Conservation (phyloP, 2,329 filamentous ascomycete genomes). For the Epichloe uncinata region DNA sequence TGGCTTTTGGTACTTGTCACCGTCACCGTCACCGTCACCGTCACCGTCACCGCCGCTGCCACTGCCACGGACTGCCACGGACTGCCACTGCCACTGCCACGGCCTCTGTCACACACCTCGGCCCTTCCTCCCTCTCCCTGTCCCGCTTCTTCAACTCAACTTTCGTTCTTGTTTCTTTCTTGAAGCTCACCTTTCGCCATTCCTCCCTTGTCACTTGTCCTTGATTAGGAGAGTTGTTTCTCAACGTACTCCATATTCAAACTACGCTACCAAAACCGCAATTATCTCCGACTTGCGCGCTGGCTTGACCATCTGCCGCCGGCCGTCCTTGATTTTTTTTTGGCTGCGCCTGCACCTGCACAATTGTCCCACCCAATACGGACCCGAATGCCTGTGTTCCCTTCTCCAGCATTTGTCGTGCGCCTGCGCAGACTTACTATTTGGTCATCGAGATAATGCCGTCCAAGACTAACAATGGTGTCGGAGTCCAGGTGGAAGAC, state of each 20-base stretch:
- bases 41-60: too few species aligned
- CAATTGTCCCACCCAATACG: neutral
- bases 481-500: slow-evolving; percentile 81
- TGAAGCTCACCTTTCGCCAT: neutral
- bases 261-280: neutral
- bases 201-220: neutral
- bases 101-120: neutral
- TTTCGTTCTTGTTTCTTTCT: neutral
- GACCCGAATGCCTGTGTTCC: slow-evolving; percentile 4
- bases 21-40: neutral
- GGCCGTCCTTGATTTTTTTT: neutral
- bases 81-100: too few species aligned
- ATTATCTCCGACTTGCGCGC: neutral
- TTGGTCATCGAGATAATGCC: slow-evolving; percentile 23
- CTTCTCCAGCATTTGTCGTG: slow-evolving; percentile 5
- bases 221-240: neutral
- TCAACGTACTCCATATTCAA: neutral
- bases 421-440: slow-evolving; percentile 7
- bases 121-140: neutral
- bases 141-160: neutral
- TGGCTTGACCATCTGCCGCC: neutral
- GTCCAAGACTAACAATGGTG: slow-evolving; percentile 42
- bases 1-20: neutral
- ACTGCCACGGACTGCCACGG: too few species aligned
- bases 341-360: neutral